Evolutionary conservation across 805 yeast species (phyloP).

Genomic region (Wickerhamomyces tratensis): DNA sequence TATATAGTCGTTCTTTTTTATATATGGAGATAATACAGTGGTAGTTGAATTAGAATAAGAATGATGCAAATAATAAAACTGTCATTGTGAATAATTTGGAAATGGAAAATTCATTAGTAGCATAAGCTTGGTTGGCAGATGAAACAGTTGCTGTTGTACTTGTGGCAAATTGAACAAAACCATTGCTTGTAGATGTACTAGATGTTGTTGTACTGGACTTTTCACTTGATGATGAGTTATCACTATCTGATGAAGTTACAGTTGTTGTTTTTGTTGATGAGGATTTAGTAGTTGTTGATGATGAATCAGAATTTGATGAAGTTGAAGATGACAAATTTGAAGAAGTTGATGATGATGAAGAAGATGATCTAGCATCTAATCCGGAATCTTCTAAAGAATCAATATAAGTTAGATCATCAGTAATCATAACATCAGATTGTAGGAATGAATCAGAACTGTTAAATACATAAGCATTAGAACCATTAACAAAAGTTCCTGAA

Average conservation of each 20-base stretch:
- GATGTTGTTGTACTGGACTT: neutral
- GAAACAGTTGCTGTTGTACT: constrained; percentile 1
- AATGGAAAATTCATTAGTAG: too few species aligned
- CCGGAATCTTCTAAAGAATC: constrained; percentile 61
- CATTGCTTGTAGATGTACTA: neutral
- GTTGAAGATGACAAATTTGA: constrained; percentile 5
- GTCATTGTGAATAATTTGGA: too few species aligned
- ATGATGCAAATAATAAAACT: too few species aligned
- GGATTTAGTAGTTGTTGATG: constrained; percentile 2
- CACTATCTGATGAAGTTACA: neutral
- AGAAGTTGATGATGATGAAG: constrained; percentile 9
- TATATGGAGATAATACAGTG: too few species aligned
- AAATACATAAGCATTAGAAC: constrained; percentile 43
- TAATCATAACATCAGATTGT: constrained; percentile 44
- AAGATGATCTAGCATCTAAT: constrained; percentile 37
- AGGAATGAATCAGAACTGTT: constrained; percentile 37
- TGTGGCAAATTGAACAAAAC: constrained; percentile 1
- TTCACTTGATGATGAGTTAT: too few species aligned
- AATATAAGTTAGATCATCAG: constrained; percentile 52
- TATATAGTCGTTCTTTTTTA: too few species aligned
- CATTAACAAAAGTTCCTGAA: constrained; percentile 31
- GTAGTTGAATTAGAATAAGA: too few species aligned
- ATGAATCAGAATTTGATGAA: neutral
- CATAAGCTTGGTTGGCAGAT: too few species aligned
- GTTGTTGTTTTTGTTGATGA: constrained; percentile 1